Base-by-base conservation (phyloP, 169 alveolate species). In the Cryptosporidium bovis region DNA sequence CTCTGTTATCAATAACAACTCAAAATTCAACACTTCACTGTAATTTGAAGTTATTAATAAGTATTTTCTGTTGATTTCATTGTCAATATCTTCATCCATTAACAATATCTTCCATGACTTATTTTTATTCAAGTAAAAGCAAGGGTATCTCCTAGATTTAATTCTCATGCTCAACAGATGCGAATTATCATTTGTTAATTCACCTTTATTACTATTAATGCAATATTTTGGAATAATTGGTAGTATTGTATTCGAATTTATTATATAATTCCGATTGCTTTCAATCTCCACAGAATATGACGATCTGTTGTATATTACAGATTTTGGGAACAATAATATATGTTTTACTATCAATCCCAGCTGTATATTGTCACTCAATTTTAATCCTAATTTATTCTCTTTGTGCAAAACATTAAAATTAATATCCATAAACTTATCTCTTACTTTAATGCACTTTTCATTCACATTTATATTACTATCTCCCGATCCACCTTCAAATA, bases 91-190 rank as follows among this genome's bases (percentile, higher is more conserved):
- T 16, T 5, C 44, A 7, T 60, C 48, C 20, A 31, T 13, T 53
- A 36, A 13, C 67, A 62, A 62, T 10, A 77, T 34, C 51, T 77
- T 77, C 87, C 87, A 77, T 6, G 87, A 77, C 40, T 46, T 33
- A 51, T 62, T 62, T 27, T 31, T 77, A 44, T 55, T 60, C 12
- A 77, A 34, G 36, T 40, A 20, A 50, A 77, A 66, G 24, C 31
- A 51, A 2, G 83, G 68, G 24, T 69, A 33, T 51, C 3, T 55
- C 4, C 31, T 5, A 10, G 83, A 53, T 16, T 64, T 53, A 16
- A 8, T 69, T 24, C 31, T 69, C 10, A 69, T 33, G 68, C 48
- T 34, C 31, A 69, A 31, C 3, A 69, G 5, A 33, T 66, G 31
- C 18, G 66, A 53, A 24, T 29, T 69, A 10, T 64, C 83, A 6